These are phyloP conservation scores for Penicillium nordicum DNA, from an alignment of 2,329 filamentous ascomycete species.

Conservation along the genomic window DNA sequence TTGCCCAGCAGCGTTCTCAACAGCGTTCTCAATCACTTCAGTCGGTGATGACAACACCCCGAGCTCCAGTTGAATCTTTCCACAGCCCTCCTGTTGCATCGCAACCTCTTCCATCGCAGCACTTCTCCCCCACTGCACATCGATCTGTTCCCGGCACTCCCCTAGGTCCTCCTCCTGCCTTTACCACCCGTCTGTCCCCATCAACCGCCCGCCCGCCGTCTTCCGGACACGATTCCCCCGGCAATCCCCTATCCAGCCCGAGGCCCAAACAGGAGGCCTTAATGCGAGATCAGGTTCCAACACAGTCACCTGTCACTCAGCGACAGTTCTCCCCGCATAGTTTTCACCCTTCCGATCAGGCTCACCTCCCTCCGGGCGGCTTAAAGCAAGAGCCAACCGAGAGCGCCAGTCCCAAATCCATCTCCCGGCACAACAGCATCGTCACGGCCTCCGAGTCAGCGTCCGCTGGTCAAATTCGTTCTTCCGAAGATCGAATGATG, in stretches of 20 bases:
- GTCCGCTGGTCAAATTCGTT: constrained; percentile 21
- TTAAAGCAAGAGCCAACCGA: constrained; percentile 66
- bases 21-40: constrained; percentile 41
- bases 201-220: constrained; percentile 37
- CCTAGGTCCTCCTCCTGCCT: constrained; percentile 43
- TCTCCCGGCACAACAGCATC: constrained; percentile 31
- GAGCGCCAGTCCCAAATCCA: constrained; percentile 76
- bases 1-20: constrained; percentile 37
- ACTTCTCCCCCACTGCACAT: constrained; percentile 36
- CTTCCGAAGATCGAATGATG: constrained; percentile 28
- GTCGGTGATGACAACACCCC: constrained; percentile 36
- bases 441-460: constrained; percentile 26
- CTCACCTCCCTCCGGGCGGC: constrained; percentile 45
- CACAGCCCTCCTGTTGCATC: constrained; percentile 34
- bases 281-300: constrained; percentile 24
- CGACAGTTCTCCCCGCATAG: constrained; percentile 42
- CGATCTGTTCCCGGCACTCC: constrained; percentile 49
- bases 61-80: constrained; percentile 33
- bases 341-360: constrained; percentile 30
- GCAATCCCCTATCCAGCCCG: constrained; percentile 31
- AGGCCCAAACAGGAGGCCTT: constrained; percentile 32
- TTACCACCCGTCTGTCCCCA: constrained; percentile 35
- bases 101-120: constrained; percentile 32
- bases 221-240: constrained; percentile 36
- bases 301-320: constrained; percentile 31